Conservation (phyloP, 495 filamentous ascomycete genomes). For the Immersiella caudata region DNA sequence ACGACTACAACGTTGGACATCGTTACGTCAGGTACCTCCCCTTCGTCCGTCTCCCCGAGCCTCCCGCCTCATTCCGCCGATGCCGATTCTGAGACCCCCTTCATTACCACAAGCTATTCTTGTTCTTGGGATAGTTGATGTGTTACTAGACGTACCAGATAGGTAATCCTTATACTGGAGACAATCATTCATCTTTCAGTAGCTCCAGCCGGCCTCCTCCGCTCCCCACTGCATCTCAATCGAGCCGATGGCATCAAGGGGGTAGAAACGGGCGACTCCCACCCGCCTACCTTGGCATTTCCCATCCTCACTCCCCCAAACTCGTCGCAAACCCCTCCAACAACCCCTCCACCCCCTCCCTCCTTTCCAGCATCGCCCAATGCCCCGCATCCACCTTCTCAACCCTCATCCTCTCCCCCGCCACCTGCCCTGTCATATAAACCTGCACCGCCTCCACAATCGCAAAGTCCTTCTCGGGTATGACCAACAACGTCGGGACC, state of each 20-base stretch:
- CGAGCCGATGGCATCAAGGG: too few species aligned
- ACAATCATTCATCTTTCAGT: too few species aligned
- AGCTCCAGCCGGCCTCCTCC: too few species aligned
- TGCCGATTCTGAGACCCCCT: too few species aligned
- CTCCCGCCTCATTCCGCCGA: too few species aligned
- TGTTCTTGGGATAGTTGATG: too few species aligned
- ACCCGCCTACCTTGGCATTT: not conserved
- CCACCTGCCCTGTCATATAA: not conserved
- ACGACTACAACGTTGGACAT: not conserved
- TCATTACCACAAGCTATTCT: too few species aligned
- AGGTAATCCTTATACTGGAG: too few species aligned
- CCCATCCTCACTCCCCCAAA: not conserved
- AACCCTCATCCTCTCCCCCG: not conserved
- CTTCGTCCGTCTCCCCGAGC: too few species aligned
- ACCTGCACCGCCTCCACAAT: conserved; percentile 4
- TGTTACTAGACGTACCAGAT: too few species aligned
- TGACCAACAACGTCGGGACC: conserved; percentile 5
- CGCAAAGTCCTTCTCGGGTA: not conserved
- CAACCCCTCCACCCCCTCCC: not conserved
- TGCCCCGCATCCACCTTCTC: conserved; percentile 9
- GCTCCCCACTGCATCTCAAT: too few species aligned
- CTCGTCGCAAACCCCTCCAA: not conserved
- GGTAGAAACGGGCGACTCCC: too few species aligned
- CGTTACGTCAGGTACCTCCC: not conserved
- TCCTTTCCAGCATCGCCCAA: not conserved